Evolutionary conservation across 768 basidiomycete genomes (phyloP), one percentile per base, ranked within the genome.

Genomic region (Calocybe indica): DNA sequence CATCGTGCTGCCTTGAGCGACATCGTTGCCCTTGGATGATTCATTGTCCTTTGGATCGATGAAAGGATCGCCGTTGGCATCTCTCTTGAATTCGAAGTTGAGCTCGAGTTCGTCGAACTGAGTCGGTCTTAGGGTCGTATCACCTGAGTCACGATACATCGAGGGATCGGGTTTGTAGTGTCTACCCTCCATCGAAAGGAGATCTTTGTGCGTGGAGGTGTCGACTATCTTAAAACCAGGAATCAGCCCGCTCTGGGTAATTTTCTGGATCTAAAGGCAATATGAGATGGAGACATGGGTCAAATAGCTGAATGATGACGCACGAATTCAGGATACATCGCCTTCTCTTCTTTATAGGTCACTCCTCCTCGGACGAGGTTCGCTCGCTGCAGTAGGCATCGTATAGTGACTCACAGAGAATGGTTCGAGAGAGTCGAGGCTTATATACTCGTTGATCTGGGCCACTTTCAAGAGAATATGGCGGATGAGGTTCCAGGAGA

Each of bases 1-100:
- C 22, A 2, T 22, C 2, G 22, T 22, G 22, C 22, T 2, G 22
- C 22, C 22, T 22, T 4, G 22, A 22, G 22, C 22, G 22, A 22
- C 22, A 22, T 22, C 22, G 22, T 22, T 22, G 22, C 22, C 4
- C 1, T 22, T 4, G 12, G 11, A 5, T 41, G 40, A 41, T 30
- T 28, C 31, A 1, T 41, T 29, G 5, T 40, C 46, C 7, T 5
- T 31, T 5, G 31, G 29, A 35, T 58, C 54, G 1, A 28, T 9
- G 45, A 57, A 57, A 29, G 56, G 49, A 37, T 59, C 52, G 6
- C 32, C 29, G 0, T 22, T 36, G 13, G 31, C 12, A 34, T 38
- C 22, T 6, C 40, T 35, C 45, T 59, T 61, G 42, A 59, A 33
- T 44, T 59, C 55, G 32, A 54, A 51, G 6, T 40, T 38, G 22